A percentile compares a stretch with the other conserved stretches of the same genome.
Evolutionary conservation across 352 stramenopile species (phyloP).

Genomic region (Phytophthora tentaculata): DNA sequence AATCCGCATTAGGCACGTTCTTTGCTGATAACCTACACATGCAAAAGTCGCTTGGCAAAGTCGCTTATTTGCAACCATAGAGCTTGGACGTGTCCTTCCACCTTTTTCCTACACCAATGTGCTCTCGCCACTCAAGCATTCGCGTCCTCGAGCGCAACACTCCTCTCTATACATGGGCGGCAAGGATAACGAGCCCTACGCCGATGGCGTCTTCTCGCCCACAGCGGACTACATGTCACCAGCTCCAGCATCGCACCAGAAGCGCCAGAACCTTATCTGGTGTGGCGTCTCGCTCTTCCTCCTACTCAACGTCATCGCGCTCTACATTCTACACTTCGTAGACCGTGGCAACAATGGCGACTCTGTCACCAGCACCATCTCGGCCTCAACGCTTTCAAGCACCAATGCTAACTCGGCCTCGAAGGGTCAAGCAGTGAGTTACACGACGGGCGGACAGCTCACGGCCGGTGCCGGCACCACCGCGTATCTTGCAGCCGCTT

Average conservation of each 20-base stretch:
- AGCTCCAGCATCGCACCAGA: slow-evolving; percentile 20
- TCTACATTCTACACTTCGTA: slow-evolving; percentile 85
- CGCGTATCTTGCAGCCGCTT: slow-evolving; percentile 62
- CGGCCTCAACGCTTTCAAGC: slow-evolving; percentile 38
- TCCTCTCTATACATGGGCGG: slow-evolving; percentile 25
- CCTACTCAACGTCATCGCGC: slow-evolving; percentile 81
- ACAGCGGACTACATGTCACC: slow-evolving; percentile 44
- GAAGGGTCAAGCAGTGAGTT: slow-evolving; percentile 71
- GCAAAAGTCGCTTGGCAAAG: neutral
- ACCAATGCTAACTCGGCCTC: slow-evolving; percentile 26
- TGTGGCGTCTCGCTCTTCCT: slow-evolving; percentile 58
- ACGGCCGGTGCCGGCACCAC: slow-evolving; percentile 70
- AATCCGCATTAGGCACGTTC: slow-evolving; percentile 2
- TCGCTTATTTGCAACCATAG: slow-evolving; percentile 17
- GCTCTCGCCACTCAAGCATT: slow-evolving; percentile 27
- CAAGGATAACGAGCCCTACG: slow-evolving; percentile 49
- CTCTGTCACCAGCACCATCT: slow-evolving; percentile 49
- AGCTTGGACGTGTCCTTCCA: slow-evolving; percentile 19
- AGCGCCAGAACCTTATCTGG: slow-evolving; percentile 45
- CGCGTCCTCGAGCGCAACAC: slow-evolving; percentile 13
- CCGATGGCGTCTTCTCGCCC: slow-evolving; percentile 60
- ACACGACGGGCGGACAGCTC: slow-evolving; percentile 54
- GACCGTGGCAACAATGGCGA: slow-evolving; percentile 50
- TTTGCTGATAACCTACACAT: slow-evolving; percentile 10
- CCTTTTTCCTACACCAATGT: neutral